Percentiles rank a stretch among this genome's conserved stretches.
Conservation (phyloP, 83 land plant genomes). For the Isoetes engelmannii region DNA sequence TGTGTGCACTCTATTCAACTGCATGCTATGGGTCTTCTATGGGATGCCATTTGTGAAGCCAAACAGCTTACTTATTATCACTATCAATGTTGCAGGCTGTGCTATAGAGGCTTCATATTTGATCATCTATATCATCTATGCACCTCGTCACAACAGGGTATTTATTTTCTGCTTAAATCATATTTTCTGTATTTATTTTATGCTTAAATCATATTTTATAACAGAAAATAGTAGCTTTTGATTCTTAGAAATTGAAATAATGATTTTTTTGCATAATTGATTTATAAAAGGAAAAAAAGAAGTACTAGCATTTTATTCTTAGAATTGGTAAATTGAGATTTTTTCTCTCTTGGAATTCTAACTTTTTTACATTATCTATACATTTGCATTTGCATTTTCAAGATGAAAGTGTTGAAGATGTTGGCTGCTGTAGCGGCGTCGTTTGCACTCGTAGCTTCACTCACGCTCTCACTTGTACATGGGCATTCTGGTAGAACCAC, state of each 20-base stretch:
- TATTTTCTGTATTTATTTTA: too few species aligned
- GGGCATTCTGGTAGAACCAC: conserved; percentile 1
- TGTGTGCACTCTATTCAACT: conserved; percentile 49
- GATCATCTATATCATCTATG: conserved; percentile 37
- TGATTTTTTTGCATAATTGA: too few species aligned
- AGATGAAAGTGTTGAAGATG: conserved; percentile 13
- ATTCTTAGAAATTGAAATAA: too few species aligned
- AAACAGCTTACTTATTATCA: conserved; percentile 38
- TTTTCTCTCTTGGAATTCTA: too few species aligned
- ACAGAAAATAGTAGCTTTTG: too few species aligned
- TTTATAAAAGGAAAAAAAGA: too few species aligned
- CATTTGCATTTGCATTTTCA: not conserved
- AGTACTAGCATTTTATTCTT: too few species aligned
- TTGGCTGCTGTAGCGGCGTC: not conserved
- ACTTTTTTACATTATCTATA: too few species aligned
- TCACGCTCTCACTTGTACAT: not conserved
- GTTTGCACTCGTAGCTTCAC: conserved; percentile 8
- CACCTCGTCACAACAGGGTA: conserved; percentile 17
- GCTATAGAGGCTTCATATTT: conserved; percentile 35
- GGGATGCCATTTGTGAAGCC: conserved; percentile 47
- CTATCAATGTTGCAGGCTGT: conserved; percentile 47
- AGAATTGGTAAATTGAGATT: too few species aligned
- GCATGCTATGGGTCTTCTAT: conserved; percentile 56
- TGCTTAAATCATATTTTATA: not conserved
- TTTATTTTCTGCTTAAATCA: not conserved